Evolutionary conservation across 257 asterid genomes (phyloP).

Genomic region (Forsythia viridissima): DNA sequence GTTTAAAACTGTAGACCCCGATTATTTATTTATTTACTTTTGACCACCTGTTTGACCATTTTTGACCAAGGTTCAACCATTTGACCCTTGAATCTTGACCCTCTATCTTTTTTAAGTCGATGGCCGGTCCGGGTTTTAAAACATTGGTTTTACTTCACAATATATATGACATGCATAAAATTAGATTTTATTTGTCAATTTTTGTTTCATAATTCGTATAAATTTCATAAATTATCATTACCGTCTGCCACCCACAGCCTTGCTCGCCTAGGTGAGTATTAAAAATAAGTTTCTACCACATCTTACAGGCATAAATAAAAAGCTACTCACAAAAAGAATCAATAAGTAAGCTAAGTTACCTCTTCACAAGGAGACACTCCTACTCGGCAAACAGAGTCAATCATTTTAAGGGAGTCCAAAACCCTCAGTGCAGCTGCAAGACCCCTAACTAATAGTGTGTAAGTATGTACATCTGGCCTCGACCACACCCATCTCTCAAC

Average conservation of each 20-base stretch:
- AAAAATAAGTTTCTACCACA: constrained; percentile 10
- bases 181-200: background rate
- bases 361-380: constrained; percentile 87
- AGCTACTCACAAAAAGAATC: background rate
- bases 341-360: constrained; percentile 40
- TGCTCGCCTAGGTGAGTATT: background rate
- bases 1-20: background rate
- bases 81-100: too few species aligned
- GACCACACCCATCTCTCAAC: constrained; percentile 87
- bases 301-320: background rate
- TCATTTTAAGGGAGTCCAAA: constrained; percentile 75
- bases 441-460: constrained; percentile 60
- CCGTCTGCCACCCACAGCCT: background rate
- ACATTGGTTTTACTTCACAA: background rate
- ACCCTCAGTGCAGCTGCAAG: constrained; percentile 79
- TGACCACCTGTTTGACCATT: background rate
- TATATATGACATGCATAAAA: background rate
- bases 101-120: too few species aligned
- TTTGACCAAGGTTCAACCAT: background rate
- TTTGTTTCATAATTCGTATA: background rate
- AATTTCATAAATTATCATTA: background rate
- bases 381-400: constrained; percentile 77
- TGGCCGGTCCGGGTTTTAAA: too few species aligned
- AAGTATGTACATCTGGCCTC: constrained; percentile 77
- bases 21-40: background rate